phyloP scores from a whole-genome alignment of 129 eudicot genomes.

The Gnaphalium uliginosum region DNA sequence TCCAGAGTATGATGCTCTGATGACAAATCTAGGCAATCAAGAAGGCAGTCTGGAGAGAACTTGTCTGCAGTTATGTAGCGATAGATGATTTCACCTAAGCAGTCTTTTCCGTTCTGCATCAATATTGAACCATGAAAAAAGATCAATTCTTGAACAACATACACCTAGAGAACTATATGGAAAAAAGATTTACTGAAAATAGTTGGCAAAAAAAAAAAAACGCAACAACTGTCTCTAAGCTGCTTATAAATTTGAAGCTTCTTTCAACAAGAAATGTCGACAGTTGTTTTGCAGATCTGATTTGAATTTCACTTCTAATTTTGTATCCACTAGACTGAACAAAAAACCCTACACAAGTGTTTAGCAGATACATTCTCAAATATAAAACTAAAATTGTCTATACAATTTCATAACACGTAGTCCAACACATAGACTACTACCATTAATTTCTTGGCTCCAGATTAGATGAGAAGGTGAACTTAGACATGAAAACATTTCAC shows the following conservation, averaged over 20 bases:
- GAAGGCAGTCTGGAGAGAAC: constrained; percentile 88
- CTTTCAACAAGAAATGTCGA: background rate
- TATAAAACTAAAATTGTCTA: background rate
- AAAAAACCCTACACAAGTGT: background rate
- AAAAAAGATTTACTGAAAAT: background rate
- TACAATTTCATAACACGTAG: background rate
- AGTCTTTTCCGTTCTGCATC: constrained; percentile 84
- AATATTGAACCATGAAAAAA: background rate
- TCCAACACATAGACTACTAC: background rate
- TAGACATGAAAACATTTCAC: background rate
- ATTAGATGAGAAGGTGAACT: background rate
- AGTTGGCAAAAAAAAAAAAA: too few species aligned
- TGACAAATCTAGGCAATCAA: constrained; percentile 85
- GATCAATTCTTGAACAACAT: constrained; percentile 2
- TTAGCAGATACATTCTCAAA: background rate
- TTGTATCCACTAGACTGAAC: background rate
- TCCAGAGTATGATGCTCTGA: constrained; percentile 82
- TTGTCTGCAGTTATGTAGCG: constrained; percentile 82
- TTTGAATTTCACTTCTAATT: background rate
- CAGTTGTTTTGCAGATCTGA: background rate
- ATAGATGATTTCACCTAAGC: constrained; percentile 86
- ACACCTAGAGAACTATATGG: constrained; percentile 14
- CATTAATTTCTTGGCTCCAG: background rate
- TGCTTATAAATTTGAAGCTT: background rate
- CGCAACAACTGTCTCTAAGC: background rate